Evolutionary conservation across 305 asterid species (phyloP), one percentile per base, ranked within the genome.

Genomic region (Stenogyne calaminthoides): DNA sequence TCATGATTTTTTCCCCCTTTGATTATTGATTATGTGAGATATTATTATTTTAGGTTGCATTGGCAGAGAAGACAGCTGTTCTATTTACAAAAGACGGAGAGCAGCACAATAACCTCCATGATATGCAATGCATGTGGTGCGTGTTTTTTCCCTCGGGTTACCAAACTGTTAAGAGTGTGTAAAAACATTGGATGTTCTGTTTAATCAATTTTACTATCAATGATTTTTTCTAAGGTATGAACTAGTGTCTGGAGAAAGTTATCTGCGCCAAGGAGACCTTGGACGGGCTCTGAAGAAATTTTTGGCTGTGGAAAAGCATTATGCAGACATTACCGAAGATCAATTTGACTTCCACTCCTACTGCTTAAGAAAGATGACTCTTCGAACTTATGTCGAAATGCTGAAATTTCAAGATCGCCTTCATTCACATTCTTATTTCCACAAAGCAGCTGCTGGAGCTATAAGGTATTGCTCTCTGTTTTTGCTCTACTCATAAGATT

Each of bases 71-170:
- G 81, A 95, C 94, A 14, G 98, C 99, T 55, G 85, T 89, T 56
- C 82, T 95, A 57, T 95, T 92, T 85, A 95, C 97, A 15, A 95
- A 93, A 89, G 99, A 95, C 69, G 99, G 99, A 69, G 99, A 95
- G 77, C 99, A 93, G 77, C 99, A 91, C 77, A 93, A 88, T 80
- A 95, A 86, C 77, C 97, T 95, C 75, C 90, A 92, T 61, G 99
- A 95, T 85, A 95, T 95, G 99, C 99, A 95, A 84, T 95, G 99
- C 98, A 95, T 95, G 98, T 95, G 99, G 99, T 92, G 49, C 20
- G 90, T 78, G 75, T 82, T 73, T 73, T 78, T 44, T 55, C 9
- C 68, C 12, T 63, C 55, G 42, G 52, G 55, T 66, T 68, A 36
- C 74, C 46, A 29, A 69, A 52, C 16, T 11, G 12, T 2, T 73